These are phyloP conservation scores for Rachicladosporium sp. DNA, from an alignment of 2,329 filamentous ascomycete genomes.

Conservation along the genomic window DNA sequence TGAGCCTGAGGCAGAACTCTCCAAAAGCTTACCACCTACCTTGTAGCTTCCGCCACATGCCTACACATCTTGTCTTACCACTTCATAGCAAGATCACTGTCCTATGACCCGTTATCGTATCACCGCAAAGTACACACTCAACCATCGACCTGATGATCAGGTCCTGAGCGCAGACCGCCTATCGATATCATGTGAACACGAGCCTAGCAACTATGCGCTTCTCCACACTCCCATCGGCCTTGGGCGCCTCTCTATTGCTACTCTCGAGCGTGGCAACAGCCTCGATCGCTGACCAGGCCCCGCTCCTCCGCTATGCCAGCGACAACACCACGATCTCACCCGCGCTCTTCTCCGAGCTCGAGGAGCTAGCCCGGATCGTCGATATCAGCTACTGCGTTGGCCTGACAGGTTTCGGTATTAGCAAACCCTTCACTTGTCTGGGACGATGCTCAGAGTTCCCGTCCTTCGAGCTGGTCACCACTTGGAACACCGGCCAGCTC, in stretches of 20 bases:
- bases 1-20: no score
- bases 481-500: conserved; percentile 81
- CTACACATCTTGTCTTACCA: no score
- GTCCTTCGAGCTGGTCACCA: conserved; percentile 61
- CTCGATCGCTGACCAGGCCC: conserved; percentile 15
- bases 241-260: conserved; percentile 11
- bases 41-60: no score
- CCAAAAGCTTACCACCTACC: no score
- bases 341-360: conserved; percentile 66
- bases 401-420: conserved; percentile 67
- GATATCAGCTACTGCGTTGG: conserved; percentile 93
- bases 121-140: no score
- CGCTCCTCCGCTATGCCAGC: conserved; percentile 17
- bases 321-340: conserved; percentile 38
- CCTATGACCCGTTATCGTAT: no score
- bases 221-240: neutral
- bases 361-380: conserved; percentile 76
- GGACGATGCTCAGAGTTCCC: conserved; percentile 79
- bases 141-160: no score
- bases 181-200: neutral
- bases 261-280: conserved; percentile 4
- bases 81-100: no score
- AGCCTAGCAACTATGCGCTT: conserved; percentile 5
- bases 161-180: neutral
- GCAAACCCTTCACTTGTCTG: conserved; percentile 70